Evolutionary conservation across 768 basidiomycete species (phyloP).

Genomic region (Lyophyllum shimeji): DNA sequence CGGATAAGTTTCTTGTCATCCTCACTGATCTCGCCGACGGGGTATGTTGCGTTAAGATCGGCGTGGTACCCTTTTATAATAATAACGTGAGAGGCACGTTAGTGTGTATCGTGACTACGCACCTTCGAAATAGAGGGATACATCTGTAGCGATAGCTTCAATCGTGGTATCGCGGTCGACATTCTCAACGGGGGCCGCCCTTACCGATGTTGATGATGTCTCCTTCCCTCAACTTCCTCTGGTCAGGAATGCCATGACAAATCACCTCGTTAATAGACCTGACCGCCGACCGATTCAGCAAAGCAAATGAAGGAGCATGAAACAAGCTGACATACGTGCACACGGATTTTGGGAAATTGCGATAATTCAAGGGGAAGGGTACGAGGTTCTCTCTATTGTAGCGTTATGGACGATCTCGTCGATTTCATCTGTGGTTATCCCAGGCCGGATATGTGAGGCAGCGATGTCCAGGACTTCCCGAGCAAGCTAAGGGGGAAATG

Average conservation of each 20-base stretch:
- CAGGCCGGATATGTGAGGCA: slow-evolving; percentile 83
- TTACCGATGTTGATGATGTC: slow-evolving; percentile 95
- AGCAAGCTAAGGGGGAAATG: slow-evolving; percentile 55
- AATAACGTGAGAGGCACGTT: neutral
- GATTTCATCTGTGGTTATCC: slow-evolving; percentile 93
- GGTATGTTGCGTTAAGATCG: slow-evolving; percentile 92
- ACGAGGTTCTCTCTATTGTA: slow-evolving; percentile 84
- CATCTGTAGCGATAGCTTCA: slow-evolving; percentile 47
- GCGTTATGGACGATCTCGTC: slow-evolving; percentile 94
- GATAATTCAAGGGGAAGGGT: slow-evolving; percentile 96
- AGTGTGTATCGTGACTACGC: slow-evolving; percentile 10
- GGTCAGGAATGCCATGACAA: slow-evolving; percentile 96
- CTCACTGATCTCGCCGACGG: slow-evolving; percentile 83
- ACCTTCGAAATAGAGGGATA: slow-evolving; percentile 81
- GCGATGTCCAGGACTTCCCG: slow-evolving; percentile 94
- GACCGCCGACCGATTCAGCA: slow-evolving; percentile 7
- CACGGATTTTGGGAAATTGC: slow-evolving; percentile 89
- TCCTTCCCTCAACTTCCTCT: slow-evolving; percentile 80
- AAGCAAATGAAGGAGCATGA: neutral
- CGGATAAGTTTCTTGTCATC: slow-evolving; percentile 81
- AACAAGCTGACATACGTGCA: slow-evolving; percentile 74
- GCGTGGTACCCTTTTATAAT: slow-evolving; percentile 75
- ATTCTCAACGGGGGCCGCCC: slow-evolving; percentile 17
- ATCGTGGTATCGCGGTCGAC: slow-evolving; percentile 10
- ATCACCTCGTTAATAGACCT: slow-evolving; percentile 95